Conservation (phyloP, 1,284 basidiomycete species). For the Tilletia walkeri region DNA sequence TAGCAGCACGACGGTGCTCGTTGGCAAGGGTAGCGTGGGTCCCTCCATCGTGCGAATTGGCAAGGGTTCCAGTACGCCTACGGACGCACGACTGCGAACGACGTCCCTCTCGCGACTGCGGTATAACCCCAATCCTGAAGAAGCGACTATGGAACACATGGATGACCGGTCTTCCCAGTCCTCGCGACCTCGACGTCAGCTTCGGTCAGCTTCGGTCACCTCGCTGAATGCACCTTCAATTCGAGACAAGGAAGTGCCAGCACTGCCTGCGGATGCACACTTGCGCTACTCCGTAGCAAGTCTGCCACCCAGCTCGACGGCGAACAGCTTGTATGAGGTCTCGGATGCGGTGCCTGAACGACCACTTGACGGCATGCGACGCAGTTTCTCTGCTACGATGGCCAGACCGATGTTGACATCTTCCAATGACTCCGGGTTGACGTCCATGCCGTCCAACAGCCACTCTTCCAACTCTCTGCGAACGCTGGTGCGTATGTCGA, state of each 20-base stretch:
- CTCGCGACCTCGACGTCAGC: background rate
- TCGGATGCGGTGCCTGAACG: background rate
- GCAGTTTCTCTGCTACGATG: background rate
- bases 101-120: too few species aligned
- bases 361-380: background rate
- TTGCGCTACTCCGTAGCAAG: background rate
- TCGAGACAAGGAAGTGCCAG: background rate
- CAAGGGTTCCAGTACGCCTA: background rate
- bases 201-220: background rate
- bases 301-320: background rate
- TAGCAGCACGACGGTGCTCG: background rate
- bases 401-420: background rate
- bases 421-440: background rate
- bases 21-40: background rate
- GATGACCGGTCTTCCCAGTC: too few species aligned
- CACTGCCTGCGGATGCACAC: background rate
- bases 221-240: background rate
- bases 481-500: constrained; percentile 1
- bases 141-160: too few species aligned
- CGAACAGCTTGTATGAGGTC: background rate
- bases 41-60: background rate
- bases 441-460: background rate
- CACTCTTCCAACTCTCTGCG: background rate
- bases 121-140: too few species aligned
- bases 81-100: too few species aligned